These are phyloP conservation scores for Penicillium turbatum DNA, from an alignment of 495 filamentous ascomycete genomes.

Conservation along the genomic window DNA sequence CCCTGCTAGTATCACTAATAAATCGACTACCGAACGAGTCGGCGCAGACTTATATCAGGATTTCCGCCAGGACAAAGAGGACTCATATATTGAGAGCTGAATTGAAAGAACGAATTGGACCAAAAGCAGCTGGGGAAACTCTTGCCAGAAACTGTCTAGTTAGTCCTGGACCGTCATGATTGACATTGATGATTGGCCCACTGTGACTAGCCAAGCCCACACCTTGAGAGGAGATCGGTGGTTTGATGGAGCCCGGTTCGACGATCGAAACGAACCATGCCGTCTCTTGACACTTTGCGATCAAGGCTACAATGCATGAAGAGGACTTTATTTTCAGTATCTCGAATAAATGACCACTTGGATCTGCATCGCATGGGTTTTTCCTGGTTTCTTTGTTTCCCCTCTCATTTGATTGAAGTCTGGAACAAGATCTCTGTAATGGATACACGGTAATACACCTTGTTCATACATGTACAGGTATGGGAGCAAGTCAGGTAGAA, in stretches of 20 bases:
- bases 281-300: background rate
- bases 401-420: too few species aligned
- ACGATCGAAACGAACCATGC: background rate
- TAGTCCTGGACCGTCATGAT: background rate
- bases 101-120: background rate
- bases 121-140: background rate
- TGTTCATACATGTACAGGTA: too few species aligned
- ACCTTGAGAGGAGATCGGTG: slow-evolving; percentile 2
- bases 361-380: background rate
- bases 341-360: background rate
- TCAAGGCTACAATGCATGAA: background rate
- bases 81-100: background rate
- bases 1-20: too few species aligned
- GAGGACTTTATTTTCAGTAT: background rate
- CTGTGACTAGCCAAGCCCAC: background rate
- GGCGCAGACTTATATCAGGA: background rate
- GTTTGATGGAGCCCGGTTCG: background rate
- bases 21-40: too few species aligned
- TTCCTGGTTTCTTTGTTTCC: too few species aligned
- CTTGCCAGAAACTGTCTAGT: slow-evolving; percentile 7
- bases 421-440: too few species aligned
- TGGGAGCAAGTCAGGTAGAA: too few species aligned
- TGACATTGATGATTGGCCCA: background rate
- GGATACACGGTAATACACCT: too few species aligned
- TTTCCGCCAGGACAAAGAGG: background rate